These are phyloP conservation scores for Cercophora scortea DNA, from an alignment of 495 filamentous ascomycete species.

Conservation along the genomic window DNA sequence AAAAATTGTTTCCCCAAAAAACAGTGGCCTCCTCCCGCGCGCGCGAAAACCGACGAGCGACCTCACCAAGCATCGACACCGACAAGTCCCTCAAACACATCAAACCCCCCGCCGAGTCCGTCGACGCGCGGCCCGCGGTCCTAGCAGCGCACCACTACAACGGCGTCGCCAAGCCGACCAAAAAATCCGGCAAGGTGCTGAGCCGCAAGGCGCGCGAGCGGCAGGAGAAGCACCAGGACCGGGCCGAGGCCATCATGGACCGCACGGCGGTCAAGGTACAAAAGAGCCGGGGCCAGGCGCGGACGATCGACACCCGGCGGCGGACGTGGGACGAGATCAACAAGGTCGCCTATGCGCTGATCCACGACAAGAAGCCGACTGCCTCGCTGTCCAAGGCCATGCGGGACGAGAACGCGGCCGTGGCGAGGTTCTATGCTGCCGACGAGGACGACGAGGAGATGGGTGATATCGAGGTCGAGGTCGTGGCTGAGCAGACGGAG, in stretches of 20 bases:
- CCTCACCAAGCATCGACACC: slow-evolving; percentile 61
- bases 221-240: slow-evolving; percentile 64
- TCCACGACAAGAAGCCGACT: slow-evolving; percentile 10
- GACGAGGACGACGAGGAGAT: slow-evolving; percentile 19
- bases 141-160: slow-evolving; percentile 52
- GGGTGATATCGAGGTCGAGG: slow-evolving; percentile 13
- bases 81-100: slow-evolving; percentile 67
- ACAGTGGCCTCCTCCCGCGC: slow-evolving; percentile 46
- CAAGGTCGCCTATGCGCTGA: slow-evolving; percentile 22
- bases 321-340: slow-evolving; percentile 56
- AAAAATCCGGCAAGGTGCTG: slow-evolving; percentile 50
- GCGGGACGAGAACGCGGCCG: slow-evolving; percentile 14
- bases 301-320: slow-evolving; percentile 47
- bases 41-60: slow-evolving; percentile 64
- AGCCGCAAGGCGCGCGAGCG: slow-evolving; percentile 58
- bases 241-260: slow-evolving; percentile 63
- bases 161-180: slow-evolving; percentile 58
- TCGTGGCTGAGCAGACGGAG: slow-evolving; percentile 8
- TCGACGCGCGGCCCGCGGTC: slow-evolving; percentile 47
- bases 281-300: slow-evolving; percentile 54
- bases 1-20: too few relatives aligned
- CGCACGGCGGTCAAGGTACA: slow-evolving; percentile 61
- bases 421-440: slow-evolving; percentile 14
- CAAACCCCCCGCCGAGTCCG: slow-evolving; percentile 43
- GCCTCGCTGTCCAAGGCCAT: slow-evolving; percentile 1